phyloP scores from a whole-genome alignment of 1,284 basidiomycete species.

The Naganishia cerealis region DNA sequence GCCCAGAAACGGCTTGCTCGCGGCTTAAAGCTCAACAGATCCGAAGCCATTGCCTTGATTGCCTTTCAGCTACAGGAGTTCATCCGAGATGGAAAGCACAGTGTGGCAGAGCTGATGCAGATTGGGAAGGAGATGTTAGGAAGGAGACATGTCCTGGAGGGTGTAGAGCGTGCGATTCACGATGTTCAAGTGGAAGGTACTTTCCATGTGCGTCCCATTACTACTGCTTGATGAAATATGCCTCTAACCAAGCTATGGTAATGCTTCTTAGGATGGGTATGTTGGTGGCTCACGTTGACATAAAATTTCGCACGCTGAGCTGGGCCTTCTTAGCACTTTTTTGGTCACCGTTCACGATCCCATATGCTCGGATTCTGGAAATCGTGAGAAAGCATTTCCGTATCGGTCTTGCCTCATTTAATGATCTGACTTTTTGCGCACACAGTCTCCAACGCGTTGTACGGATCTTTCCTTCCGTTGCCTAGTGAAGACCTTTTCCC shows the following conservation, averaged over 20 bases:
- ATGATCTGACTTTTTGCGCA: constrained; percentile 1
- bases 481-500: constrained; percentile 70
- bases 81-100: constrained; percentile 88
- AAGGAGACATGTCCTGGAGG: constrained; percentile 75
- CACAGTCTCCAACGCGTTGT: constrained; percentile 71
- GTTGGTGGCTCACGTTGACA: not conserved
- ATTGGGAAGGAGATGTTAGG: constrained; percentile 86
- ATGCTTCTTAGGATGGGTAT: constrained; percentile 40
- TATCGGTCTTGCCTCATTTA: not conserved
- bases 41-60: constrained; percentile 87
- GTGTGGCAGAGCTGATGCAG: constrained; percentile 87
- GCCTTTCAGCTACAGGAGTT: constrained; percentile 87
- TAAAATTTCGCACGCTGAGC: constrained; percentile 11
- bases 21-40: constrained; percentile 78
- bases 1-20: constrained; percentile 93
- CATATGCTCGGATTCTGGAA: constrained; percentile 76
- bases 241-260: not conserved
- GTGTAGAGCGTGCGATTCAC: constrained; percentile 58
- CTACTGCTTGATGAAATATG: not conserved
- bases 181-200: constrained; percentile 92
- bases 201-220: constrained; percentile 67
- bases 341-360: constrained; percentile 93
- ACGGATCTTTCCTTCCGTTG: constrained; percentile 86
- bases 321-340: constrained; percentile 66
- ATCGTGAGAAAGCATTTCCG: constrained; percentile 53